Evolutionary conservation across 257 asterid genomes (phyloP), one percentile per base, ranked within the genome.

Genomic region (Jaltomata sinuosa): DNA sequence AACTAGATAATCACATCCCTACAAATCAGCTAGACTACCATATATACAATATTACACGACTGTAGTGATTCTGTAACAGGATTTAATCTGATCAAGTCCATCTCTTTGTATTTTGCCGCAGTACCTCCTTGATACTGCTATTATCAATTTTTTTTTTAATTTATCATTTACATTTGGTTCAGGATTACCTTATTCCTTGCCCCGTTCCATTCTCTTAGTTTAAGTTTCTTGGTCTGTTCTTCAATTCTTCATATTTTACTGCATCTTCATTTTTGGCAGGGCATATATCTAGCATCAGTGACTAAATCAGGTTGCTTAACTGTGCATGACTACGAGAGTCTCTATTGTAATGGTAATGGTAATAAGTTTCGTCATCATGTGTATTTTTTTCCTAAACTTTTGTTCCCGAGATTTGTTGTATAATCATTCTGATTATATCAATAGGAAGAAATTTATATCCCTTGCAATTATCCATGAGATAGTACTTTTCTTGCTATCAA

Each of bases 281-380:
- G 99, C 19, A 93, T 90, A 82, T 96, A 96, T 88, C 86, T 96
- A 91, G 99, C 99, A 83, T 94, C 99, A 3, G 97, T 85, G 45
- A 96, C 99, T 85, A 92, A 87, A 82, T 85, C 94, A 83, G 98
- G 99, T 52, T 96, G 98, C 95, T 85, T 96, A 88, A 94, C 98
- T 22, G 94, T 96, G 87, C 99, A 96, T 65, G 98, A 94, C 89
- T 96, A 91, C 69, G 99, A 94, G 54, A 90, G 84, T 85, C 88
- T 96, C 84, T 89, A 69, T 85, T 86, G 85, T 83, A 86, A 90
- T 80, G 99, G 99, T 96, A 93, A 90, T 22, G 52, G 22, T 47
- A 79, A 65, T 15, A 59, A 57, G 81, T 54, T 79, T 79, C 71
- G 6, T 49, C 61, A 76, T 47, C 59, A 47, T 47, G 61, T 76